Conservation (phyloP, 2,329 filamentous ascomycete species). For the Phialocephala subalpina region DNA sequence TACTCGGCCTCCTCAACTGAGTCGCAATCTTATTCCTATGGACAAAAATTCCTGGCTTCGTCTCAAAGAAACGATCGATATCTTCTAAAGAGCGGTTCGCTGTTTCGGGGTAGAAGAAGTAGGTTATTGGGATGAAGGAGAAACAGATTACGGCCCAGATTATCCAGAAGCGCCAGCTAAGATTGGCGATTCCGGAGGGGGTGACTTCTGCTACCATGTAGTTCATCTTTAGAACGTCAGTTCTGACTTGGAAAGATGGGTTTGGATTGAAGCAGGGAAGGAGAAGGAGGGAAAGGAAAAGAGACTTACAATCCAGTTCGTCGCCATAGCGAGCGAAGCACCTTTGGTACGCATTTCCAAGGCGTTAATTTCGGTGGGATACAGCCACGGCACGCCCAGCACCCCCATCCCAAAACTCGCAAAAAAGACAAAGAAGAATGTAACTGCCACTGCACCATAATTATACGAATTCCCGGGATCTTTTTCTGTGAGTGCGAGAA, state of each 20-base stretch:
- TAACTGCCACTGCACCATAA: conserved; percentile 56
- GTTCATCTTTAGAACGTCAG: conserved; percentile 46
- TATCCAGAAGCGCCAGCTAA: conserved; percentile 48
- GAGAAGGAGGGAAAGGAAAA: background rate
- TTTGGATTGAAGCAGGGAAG: background rate
- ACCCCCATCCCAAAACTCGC: conserved; percentile 57
- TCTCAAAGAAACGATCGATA: conserved; percentile 59
- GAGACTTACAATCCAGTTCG: conserved; percentile 45
- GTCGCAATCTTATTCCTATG: conserved; percentile 33
- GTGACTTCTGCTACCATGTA: conserved; percentile 52
- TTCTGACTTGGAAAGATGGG: background rate
- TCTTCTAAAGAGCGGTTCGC: conserved; percentile 57
- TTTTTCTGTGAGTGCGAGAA: conserved; percentile 39
- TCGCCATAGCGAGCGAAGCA: conserved; percentile 44
- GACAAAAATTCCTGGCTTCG: conserved; percentile 32
- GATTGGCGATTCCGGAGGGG: conserved; percentile 45
- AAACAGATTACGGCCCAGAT: conserved; percentile 46
- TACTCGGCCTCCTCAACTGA: conserved; percentile 28
- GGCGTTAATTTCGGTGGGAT: conserved; percentile 48
- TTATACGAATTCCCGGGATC: conserved; percentile 45
- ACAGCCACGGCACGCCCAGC: conserved; percentile 49
- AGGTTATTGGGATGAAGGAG: conserved; percentile 51
- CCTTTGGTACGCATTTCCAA: conserved; percentile 46
- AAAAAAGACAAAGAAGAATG: conserved; percentile 59
- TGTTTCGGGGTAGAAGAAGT: conserved; percentile 61